Base-by-base conservation (phyloP, 2,329 filamentous ascomycete species). In the Fusarium albosuccineum region DNA sequence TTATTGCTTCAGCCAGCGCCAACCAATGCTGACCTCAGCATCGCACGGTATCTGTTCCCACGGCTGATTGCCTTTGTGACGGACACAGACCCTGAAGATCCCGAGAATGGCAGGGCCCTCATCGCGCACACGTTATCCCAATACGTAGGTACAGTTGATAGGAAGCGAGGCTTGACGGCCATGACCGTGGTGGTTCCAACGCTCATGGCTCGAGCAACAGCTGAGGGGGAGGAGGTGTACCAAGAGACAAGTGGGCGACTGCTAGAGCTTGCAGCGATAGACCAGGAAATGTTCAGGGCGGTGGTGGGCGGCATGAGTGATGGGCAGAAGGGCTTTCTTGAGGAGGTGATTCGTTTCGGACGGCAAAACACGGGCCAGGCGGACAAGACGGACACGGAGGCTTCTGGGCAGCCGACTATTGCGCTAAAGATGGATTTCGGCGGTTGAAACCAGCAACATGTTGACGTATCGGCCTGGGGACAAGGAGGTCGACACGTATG, bases 391-490 rank as follows among this genome's bases (percentile, higher is more conserved):
- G 73, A 63, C 3, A 74, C 79, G 42, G 79, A 79, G 51, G 83
- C 81, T 60, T 81, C 83, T 60, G 86, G 82, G 29, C 88, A 88
- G 78, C 96, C 96, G 11, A 96, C 84, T 66, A 99, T 99, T 84
- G 93, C 93, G 55, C 80, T 99, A 75, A 96, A 97, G 85, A 97
- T 98, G 92, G 86, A 97, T 78, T 98, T 99, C 85, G 88, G 88
- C 6, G 80, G 82, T 42, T 78, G 72, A 71, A 33, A 57, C 48
- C 50, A 62, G 39, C 30, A 33, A 36, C 33, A 36, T 54, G 10
- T 51, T 56, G 39, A 60, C 34, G 36, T 49, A 40, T 54, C 16
- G 65, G 40, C 27, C 60, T 26, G 41, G 30, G 39, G 14, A 14
- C 22, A 45, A 54, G 13, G 41, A 49, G 55, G 36, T 42, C 34